phyloP scores from a whole-genome alignment of 2,329 filamentous ascomycete species.

The Rhynchosporium graminicola region DNA sequence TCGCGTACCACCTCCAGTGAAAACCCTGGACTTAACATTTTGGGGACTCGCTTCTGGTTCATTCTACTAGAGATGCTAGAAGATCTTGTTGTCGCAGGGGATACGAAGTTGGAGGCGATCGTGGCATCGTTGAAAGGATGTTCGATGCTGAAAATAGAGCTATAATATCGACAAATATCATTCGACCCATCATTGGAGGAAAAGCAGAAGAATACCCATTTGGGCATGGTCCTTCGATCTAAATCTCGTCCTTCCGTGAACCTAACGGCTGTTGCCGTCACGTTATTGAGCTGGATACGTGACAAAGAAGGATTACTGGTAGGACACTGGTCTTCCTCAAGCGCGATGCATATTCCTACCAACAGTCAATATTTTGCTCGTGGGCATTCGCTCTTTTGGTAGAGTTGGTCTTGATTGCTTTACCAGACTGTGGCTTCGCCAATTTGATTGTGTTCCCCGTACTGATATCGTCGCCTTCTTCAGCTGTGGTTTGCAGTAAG shows the following conservation, averaged over 20 bases:
- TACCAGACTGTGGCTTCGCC: not conserved
- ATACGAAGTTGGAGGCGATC: not conserved
- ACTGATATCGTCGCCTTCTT: not conserved
- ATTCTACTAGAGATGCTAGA: not conserved
- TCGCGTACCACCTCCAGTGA: too few relatives aligned
- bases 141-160: slow-evolving; percentile 11
- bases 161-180: slow-evolving; percentile 11
- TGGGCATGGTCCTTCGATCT: not conserved
- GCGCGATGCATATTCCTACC: too few relatives aligned
- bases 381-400: too few relatives aligned
- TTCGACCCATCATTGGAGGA: not conserved
- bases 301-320: too few relatives aligned
- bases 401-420: too few relatives aligned
- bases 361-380: too few relatives aligned
- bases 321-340: too few relatives aligned
- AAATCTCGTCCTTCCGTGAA: not conserved
- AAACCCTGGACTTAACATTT: too few relatives aligned
- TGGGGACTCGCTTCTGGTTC: too few relatives aligned
- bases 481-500: not conserved
- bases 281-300: too few relatives aligned
- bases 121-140: not conserved
- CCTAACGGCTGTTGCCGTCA: not conserved
- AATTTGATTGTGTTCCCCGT: not conserved
- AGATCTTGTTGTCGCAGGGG: not conserved
- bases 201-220: slow-evolving; percentile 18